Base-by-base conservation (phyloP, 2,329 filamentous ascomycete genomes). In the Diplocarpon mali region DNA sequence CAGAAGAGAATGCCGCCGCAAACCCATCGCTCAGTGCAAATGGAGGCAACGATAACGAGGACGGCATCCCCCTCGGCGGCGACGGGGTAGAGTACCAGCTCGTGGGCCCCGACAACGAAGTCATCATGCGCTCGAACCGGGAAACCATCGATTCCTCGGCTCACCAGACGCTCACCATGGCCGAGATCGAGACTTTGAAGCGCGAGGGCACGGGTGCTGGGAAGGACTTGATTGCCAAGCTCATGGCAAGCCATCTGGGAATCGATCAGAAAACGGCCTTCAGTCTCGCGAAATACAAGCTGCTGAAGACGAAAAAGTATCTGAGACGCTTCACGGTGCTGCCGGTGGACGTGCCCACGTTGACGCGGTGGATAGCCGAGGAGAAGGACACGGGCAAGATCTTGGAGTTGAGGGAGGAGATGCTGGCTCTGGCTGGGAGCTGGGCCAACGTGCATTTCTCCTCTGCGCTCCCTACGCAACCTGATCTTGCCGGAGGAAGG, bases 251-350 rank as follows among this genome's bases (percentile, higher is more conserved):
- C 35, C 92, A 98, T 64, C 81, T 85, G 14, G 85, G 83, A 1
- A 73, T 98, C 35, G 88, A 94, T 54, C 84, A 96, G 67, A 98
- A 98, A 71, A 96, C 92, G 0, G 74, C 80, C 0, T 98, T 93
- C 60, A 93, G 88, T 2, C 70, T 95, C 46, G 89, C 90, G 35
- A 98, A 98, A 64, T 98, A 98, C 66, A 95, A 92, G 59, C 69
- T 96, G 14, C 73, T 94, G 37, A 98, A 98, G 68, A 83, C 85
- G 52, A 89, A 82, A 62, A 98, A 98, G 65, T 96, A 94, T 62
- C 75, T 96, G 52, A 81, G 84, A 57, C 74, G 88, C 11, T 96
- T 98, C 59, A 86, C 84, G 0, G 77, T 92, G 1, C 64, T 94
- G 41, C 90, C 90, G 0, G 67, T 96, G 54, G 88, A 95, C 59